Evolutionary conservation across 2,329 filamentous ascomycete genomes (phyloP), one percentile per base, ranked within the genome.

Genomic region (Diaporthe ilicicola): DNA sequence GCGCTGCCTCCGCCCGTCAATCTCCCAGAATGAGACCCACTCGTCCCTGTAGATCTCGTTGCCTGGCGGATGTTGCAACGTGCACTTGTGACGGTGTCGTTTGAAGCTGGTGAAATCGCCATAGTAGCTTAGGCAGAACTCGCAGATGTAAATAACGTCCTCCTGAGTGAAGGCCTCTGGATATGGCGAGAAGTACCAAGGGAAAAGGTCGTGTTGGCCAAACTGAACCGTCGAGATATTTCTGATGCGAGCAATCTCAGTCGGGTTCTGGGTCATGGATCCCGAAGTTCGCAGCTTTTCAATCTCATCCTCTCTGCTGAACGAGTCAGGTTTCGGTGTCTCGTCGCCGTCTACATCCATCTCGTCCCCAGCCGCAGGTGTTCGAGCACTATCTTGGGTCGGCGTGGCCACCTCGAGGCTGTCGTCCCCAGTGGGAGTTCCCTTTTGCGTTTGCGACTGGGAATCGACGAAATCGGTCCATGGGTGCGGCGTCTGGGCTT

Each of bases 121-220:
- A 78, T 94, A 98, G 82, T 99, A 99, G 75, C 90, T 92, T 29
- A 99, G 87, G 78, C 96, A 99, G 82, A 98, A 98, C 81, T 99
- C 97, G 87, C 97, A 98, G 76, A 99, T 95, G 83, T 93, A 98
- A 75, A 98, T 93, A 74, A 96, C 88, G 75, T 99, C 96, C 75
- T 92, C 93, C 76, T 96, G 93, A 27, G 92, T 92, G 79, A 97
- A 98, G 2, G 91, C 87, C 78, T 97, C 93, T 0, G 96, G 96
- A 77, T 99, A 99, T 0, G 96, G 96, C 6, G 94, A 97, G 84
- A 99, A 99, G 81, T 99, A 99, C 96, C 96, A 99, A 0, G 96
- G 96, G 79, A 97, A 97, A 53, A 99, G 89, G 77, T 98, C 94
- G 79, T 91, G 92, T 76, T 92, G 91, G 54, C 96, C 97, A 86